Evolutionary conservation across 2,329 filamentous ascomycete species (phyloP).

Genomic region (Diaporthe sp.): DNA sequence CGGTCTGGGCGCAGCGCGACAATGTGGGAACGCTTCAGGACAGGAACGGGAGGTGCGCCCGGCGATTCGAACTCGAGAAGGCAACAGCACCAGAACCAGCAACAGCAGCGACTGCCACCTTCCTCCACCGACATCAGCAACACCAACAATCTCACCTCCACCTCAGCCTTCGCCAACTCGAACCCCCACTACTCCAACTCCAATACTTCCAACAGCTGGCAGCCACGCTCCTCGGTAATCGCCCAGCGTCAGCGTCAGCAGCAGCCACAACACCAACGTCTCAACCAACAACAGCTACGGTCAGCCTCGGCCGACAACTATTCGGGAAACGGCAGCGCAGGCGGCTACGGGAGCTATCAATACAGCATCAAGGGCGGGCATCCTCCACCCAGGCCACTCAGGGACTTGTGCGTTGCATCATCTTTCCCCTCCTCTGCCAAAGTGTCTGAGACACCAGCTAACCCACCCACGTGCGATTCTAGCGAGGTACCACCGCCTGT

Average conservation of each 20-base stretch:
- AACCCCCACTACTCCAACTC: neutral
- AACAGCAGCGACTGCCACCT: neutral
- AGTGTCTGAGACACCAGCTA: slow-evolving; percentile 10
- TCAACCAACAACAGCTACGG: slow-evolving; percentile 6
- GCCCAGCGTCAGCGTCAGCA: slow-evolving; percentile 32
- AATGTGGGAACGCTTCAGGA: slow-evolving; percentile 34
- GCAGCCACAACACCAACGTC: slow-evolving; percentile 19
- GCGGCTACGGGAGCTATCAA: slow-evolving; percentile 24
- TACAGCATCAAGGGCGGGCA: slow-evolving; percentile 33
- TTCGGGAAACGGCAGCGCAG: neutral
- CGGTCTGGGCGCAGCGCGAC: neutral
- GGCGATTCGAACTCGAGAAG: neutral
- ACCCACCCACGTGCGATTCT: slow-evolving; percentile 1
- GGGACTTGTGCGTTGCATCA: slow-evolving; percentile 36
- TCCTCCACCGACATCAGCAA: slow-evolving; percentile 3
- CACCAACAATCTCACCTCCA: slow-evolving; percentile 5
- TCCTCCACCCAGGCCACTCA: slow-evolving; percentile 32
- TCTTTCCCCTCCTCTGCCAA: too few relatives aligned
- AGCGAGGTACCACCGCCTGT: slow-evolving; percentile 28
- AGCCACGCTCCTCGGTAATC: slow-evolving; percentile 35
- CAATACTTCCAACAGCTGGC: slow-evolving; percentile 32
- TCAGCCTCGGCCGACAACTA: slow-evolving; percentile 25
- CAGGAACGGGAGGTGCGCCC: slow-evolving; percentile 11
- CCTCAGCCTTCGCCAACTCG: slow-evolving; percentile 7
- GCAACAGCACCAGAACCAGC: neutral